Evolutionary conservation across 2,329 filamentous ascomycete genomes (phyloP).

Genomic region (Penicillium sp.): DNA sequence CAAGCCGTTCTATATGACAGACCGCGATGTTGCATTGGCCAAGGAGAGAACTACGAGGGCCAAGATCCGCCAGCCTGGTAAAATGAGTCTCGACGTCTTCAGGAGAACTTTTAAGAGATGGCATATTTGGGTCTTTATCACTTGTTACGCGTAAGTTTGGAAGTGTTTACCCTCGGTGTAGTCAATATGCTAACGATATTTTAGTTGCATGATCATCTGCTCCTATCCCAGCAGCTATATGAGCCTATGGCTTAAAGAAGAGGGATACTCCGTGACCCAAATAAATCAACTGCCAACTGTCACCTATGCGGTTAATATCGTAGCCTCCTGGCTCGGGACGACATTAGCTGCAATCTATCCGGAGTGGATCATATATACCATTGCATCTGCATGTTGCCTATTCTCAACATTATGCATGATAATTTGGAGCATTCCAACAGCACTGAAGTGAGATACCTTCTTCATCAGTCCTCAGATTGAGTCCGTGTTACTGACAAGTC

Average conservation of each 20-base stretch:
- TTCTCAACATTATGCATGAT: conserved; percentile 49
- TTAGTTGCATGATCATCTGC: conserved; percentile 46
- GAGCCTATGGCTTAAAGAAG: conserved; percentile 53
- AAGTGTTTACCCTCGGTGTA: not conserved
- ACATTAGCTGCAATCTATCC: conserved; percentile 53
- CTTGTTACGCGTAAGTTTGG: conserved; percentile 47
- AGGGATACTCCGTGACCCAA: conserved; percentile 48
- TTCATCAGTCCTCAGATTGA: not conserved
- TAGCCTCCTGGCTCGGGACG: conserved; percentile 50
- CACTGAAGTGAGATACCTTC: conserved; percentile 39
- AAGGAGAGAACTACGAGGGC: conserved; percentile 29
- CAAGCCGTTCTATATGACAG: conserved; percentile 40
- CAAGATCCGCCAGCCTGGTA: conserved; percentile 38
- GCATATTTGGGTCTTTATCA: conserved; percentile 53
- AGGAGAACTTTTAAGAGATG: conserved; percentile 48
- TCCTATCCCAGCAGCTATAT: conserved; percentile 49
- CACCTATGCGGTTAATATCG: conserved; percentile 48
- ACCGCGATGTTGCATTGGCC: conserved; percentile 37
- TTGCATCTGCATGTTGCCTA: conserved; percentile 41
- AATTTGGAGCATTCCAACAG: conserved; percentile 51
- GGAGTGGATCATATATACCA: conserved; percentile 48
- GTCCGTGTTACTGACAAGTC: not conserved
- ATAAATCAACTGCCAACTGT: conserved; percentile 53
- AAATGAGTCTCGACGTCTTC: conserved; percentile 44
- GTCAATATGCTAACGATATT: not conserved